Conservation (phyloP, 1,284 basidiomycete genomes). For the Sporisorium graminicola region DNA sequence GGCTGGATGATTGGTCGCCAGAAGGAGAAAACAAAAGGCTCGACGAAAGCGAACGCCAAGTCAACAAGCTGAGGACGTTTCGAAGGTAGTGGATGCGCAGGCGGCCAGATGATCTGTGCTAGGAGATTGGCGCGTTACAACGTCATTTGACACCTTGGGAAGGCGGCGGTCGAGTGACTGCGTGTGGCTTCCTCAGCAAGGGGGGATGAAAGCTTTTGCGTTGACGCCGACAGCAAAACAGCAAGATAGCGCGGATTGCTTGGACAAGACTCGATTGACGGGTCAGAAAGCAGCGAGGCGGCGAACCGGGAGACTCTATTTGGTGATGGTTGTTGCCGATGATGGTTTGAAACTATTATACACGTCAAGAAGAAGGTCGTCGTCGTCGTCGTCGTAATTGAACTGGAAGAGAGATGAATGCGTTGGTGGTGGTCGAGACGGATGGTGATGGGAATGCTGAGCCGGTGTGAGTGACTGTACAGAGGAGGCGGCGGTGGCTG, state of each 20-base stretch:
- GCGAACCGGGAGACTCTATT: background rate
- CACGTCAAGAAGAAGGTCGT: background rate
- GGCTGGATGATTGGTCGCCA: background rate
- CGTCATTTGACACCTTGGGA: background rate
- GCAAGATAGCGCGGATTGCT: background rate
- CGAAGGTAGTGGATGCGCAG: background rate
- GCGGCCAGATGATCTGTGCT: background rate
- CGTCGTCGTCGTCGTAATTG: background rate
- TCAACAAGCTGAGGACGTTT: background rate
- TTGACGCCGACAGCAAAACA: background rate
- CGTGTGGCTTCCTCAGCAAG: background rate
- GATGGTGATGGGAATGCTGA: background rate
- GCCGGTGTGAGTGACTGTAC: background rate
- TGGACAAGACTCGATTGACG: too few species aligned
- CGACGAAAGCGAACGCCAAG: too few species aligned
- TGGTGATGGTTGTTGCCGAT: background rate
- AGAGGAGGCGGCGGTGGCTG: background rate
- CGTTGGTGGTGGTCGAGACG: background rate
- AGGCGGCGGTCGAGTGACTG: too few species aligned
- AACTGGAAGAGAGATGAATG: background rate
- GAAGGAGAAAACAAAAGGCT: background rate
- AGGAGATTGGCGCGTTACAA: background rate
- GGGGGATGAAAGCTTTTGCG: background rate
- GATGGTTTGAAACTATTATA: background rate
- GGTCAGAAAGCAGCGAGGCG: background rate